Conservation (phyloP, 345 rosid genomes). For the Salix dunnii region DNA sequence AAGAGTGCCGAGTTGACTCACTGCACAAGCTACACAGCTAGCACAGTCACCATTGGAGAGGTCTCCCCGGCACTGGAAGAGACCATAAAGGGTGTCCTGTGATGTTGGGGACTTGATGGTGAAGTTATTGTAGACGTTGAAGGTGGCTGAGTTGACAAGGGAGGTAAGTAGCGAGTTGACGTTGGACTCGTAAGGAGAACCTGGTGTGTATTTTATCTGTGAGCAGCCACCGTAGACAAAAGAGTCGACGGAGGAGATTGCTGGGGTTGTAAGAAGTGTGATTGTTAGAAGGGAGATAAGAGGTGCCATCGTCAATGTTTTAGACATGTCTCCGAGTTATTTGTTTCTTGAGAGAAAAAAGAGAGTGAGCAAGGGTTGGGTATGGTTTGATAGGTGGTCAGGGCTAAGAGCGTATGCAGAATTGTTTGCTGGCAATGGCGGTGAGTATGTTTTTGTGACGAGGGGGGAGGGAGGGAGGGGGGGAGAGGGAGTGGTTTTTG, state of each 20-base stretch:
- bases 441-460: background rate
- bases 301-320: background rate
- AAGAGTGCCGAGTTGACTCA: slow-evolving; percentile 23
- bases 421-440: background rate
- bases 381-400: background rate
- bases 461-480: background rate
- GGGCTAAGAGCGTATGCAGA: background rate
- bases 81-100: slow-evolving; percentile 25
- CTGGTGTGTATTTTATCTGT: slow-evolving; percentile 17
- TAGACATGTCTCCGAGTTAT: slow-evolving; percentile 9
- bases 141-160: slow-evolving; percentile 27
- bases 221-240: slow-evolving; percentile 33
- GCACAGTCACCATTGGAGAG: slow-evolving; percentile 21
- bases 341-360: background rate
- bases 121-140: slow-evolving; percentile 28
- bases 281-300: background rate
- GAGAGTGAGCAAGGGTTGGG: background rate
- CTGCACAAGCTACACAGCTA: slow-evolving; percentile 23
- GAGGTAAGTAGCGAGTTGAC: slow-evolving; percentile 31
- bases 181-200: slow-evolving; percentile 29
- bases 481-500: slow-evolving; percentile 20
- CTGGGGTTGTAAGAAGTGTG: slow-evolving; percentile 3
- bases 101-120: slow-evolving; percentile 16
- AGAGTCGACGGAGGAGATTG: slow-evolving; percentile 16
- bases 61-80: slow-evolving; percentile 38